Evolutionary conservation across 306 rosid species (phyloP).

Genomic region (Leucaena leucocephala): DNA sequence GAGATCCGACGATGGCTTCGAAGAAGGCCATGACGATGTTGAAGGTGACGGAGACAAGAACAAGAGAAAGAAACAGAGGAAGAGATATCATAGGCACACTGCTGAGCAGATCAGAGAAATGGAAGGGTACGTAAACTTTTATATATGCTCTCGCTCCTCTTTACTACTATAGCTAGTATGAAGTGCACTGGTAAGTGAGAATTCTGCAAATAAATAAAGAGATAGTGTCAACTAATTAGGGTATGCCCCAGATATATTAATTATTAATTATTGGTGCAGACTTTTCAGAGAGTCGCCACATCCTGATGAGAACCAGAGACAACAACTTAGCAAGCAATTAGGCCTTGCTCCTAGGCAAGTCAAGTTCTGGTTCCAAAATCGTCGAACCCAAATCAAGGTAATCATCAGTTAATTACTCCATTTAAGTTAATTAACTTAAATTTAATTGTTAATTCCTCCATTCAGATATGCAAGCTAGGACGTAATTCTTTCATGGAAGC

Average conservation of each 20-base stretch:
- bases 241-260: neutral
- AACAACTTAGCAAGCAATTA: constrained; percentile 82
- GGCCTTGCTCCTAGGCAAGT: constrained; percentile 96
- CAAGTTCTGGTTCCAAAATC: constrained; percentile 99
- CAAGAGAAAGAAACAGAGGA: constrained; percentile 67
- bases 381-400: constrained; percentile 98
- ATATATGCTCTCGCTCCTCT: no score
- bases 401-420: neutral
- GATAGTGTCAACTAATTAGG: neutral
- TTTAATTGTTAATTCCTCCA: no score
- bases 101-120: constrained; percentile 88
- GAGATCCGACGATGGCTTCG: constrained; percentile 83
- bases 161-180: neutral
- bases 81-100: constrained; percentile 91
- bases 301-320: constrained; percentile 97
- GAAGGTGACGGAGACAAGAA: constrained; percentile 45
- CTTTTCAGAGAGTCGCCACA: constrained; percentile 94
- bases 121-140: constrained; percentile 65
- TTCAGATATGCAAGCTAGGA: neutral
- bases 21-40: constrained; percentile 41
- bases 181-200: neutral
- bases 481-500: neutral
- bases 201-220: neutral
- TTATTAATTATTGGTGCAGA: constrained; percentile 43
- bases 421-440: no score